Evolutionary conservation across 495 filamentous ascomycete species (phyloP).

Genomic region (Penicillium atrosanguineum): DNA sequence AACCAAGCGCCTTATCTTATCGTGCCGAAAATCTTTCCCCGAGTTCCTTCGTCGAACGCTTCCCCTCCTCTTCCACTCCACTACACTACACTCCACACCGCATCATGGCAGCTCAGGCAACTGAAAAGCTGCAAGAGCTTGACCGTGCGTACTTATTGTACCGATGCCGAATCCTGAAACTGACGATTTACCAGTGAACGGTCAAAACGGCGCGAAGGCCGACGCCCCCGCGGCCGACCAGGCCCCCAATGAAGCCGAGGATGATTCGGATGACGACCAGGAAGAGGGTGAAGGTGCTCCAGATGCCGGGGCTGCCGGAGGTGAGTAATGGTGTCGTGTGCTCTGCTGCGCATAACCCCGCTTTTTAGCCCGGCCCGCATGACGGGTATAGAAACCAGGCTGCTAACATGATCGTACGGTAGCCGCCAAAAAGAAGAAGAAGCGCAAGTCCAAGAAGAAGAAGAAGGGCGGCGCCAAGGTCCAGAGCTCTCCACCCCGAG

Average conservation of each 20-base stretch:
- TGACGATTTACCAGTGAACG: conserved; percentile 42
- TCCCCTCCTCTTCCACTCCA: conserved; percentile 22
- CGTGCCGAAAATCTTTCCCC: conserved; percentile 30
- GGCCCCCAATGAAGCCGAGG: conserved; percentile 50
- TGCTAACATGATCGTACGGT: conserved; percentile 10
- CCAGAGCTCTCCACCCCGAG: conserved; percentile 75
- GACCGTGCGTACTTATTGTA: conserved; percentile 36
- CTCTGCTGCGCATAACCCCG: not conserved
- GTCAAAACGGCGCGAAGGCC: conserved; percentile 47
- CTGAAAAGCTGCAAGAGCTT: conserved; percentile 51
- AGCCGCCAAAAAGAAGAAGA: conserved; percentile 77
- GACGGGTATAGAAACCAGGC: conserved; percentile 1
- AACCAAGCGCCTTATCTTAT: conserved; percentile 21
- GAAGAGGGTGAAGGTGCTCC: conserved; percentile 46
- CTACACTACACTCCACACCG: conserved; percentile 9
- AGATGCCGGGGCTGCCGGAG: conserved; percentile 42
- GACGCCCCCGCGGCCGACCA: conserved; percentile 38
- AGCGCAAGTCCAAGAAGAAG: conserved; percentile 74
- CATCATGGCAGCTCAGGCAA: conserved; percentile 55
- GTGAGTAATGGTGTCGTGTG: conserved; percentile 26
- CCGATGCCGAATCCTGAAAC: not conserved
- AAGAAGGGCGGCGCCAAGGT: conserved; percentile 62
- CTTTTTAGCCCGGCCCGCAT: conserved; percentile 1
- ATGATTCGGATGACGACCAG: conserved; percentile 66
- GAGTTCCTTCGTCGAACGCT: conserved; percentile 12